Conservation (phyloP, 441 rosid genomes). For the Gossypium trilobum region DNA sequence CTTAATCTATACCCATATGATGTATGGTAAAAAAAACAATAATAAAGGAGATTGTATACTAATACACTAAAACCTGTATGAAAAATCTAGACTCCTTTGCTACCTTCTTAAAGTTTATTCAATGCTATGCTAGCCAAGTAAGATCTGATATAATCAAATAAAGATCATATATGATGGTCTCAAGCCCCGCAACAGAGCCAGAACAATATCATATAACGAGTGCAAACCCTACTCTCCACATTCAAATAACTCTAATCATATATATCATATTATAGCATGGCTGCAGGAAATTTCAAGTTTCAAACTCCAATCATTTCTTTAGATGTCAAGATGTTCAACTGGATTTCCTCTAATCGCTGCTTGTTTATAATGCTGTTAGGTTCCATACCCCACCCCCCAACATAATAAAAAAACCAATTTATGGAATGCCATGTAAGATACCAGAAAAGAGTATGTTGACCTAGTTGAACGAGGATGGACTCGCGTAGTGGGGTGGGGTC, state of each 20-base stretch:
- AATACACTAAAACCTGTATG: neutral
- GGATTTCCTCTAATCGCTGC: neutral
- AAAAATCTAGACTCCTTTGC: neutral
- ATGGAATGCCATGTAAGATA: conserved; percentile 17
- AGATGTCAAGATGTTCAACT: neutral
- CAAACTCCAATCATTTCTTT: neutral
- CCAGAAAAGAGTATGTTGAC: conserved; percentile 91
- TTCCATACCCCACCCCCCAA: neutral
- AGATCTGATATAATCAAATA: neutral
- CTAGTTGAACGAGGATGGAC: conserved; percentile 51
- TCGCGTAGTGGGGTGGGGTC: conserved; percentile 35
- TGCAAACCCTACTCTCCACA: neutral
- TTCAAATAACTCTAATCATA: neutral
- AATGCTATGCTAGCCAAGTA: neutral
- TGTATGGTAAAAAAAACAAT: neutral
- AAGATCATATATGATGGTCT: neutral
- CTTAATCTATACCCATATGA: neutral
- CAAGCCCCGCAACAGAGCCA: neutral
- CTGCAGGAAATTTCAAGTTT: neutral
- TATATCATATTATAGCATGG: neutral
- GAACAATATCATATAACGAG: neutral
- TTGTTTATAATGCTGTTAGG: neutral
- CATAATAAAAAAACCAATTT: neutral
- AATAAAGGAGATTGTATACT: neutral
- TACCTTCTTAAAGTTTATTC: neutral